Conservation (phyloP, 2,329 filamentous ascomycete genomes). For the Pyrenochaeta sp. region DNA sequence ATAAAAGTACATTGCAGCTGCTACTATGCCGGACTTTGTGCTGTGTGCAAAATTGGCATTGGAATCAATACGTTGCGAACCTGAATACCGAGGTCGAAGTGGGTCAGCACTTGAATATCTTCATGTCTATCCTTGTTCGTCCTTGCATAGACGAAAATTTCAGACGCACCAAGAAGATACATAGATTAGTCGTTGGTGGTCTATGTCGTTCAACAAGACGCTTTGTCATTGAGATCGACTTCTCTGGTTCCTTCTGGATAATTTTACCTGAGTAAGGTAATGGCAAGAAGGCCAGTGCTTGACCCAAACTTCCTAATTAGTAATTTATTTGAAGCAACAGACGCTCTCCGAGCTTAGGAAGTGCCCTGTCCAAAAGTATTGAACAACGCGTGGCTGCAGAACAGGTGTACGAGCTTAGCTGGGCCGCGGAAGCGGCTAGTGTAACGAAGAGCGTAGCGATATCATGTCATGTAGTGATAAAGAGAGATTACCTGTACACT, state of each 20-base stretch:
- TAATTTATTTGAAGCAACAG: constrained; percentile 6
- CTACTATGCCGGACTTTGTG: constrained; percentile 2
- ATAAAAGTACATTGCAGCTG: constrained; percentile 4
- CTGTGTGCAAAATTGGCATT: constrained; percentile 12
- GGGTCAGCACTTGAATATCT: constrained; percentile 5
- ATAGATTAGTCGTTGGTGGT: not conserved
- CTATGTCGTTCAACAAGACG: constrained; percentile 1
- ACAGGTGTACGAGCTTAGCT: too few relatives aligned
- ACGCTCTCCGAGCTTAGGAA: constrained; percentile 4
- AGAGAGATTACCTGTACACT: not conserved
- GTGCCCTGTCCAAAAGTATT: too few relatives aligned
- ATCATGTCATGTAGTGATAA: not conserved
- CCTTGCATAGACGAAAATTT: constrained; percentile 1
- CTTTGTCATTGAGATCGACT: constrained; percentile 6
- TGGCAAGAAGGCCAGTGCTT: not conserved
- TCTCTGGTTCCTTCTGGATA: constrained; percentile 2
- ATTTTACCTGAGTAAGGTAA: not conserved
- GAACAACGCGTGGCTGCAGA: constrained; percentile 4
- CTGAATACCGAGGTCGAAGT: constrained; percentile 6
- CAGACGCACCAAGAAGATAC: not conserved
- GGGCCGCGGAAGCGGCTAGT: constrained; percentile 1
- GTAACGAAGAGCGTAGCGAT: not conserved
- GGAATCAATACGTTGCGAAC: constrained; percentile 7
- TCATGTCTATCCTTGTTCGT: constrained; percentile 10
- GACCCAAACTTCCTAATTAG: not conserved